phyloP scores from a whole-genome alignment of 768 basidiomycete genomes.

The Coprinopsis cinerea region DNA sequence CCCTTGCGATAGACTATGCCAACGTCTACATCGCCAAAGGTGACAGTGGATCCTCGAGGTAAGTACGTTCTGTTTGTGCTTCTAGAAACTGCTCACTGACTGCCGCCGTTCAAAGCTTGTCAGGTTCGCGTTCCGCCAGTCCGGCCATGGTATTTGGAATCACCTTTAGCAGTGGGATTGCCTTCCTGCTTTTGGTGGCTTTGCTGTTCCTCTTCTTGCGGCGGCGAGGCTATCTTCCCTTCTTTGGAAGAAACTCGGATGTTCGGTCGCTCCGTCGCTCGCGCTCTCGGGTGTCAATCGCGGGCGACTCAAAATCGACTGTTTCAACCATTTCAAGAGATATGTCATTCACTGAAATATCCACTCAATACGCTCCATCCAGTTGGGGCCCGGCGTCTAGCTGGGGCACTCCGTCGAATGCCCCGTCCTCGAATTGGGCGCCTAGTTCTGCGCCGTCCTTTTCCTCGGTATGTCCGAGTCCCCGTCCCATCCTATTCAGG shows the following conservation, averaged over 20 bases:
- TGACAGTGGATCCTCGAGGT: neutral
- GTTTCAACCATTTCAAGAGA: neutral
- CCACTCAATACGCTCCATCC: conserved; percentile 2
- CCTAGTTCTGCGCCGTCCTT: neutral
- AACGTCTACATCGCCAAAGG: neutral
- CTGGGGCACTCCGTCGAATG: neutral
- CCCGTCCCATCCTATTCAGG: neutral
- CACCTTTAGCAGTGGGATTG: conserved; percentile 1
- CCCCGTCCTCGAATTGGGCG: neutral
- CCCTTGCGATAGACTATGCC: conserved; percentile 6
- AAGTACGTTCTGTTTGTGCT: neutral
- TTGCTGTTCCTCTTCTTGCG: neutral
- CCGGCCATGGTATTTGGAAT: conserved; percentile 2
- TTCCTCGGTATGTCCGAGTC: neutral
- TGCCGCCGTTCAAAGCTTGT: neutral
- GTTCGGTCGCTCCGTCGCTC: no score
- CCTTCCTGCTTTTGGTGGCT: neutral
- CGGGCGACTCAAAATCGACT: no score
- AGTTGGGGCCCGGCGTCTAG: neutral
- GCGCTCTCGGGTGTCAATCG: no score
- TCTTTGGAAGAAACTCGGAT: no score
- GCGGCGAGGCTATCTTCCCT: neutral
- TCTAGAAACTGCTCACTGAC: neutral
- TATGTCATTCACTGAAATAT: conserved; percentile 4
- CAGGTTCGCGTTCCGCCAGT: neutral